phyloP scores from a whole-genome alignment of 208 protist species.

The Wallacemonas sp. region DNA sequence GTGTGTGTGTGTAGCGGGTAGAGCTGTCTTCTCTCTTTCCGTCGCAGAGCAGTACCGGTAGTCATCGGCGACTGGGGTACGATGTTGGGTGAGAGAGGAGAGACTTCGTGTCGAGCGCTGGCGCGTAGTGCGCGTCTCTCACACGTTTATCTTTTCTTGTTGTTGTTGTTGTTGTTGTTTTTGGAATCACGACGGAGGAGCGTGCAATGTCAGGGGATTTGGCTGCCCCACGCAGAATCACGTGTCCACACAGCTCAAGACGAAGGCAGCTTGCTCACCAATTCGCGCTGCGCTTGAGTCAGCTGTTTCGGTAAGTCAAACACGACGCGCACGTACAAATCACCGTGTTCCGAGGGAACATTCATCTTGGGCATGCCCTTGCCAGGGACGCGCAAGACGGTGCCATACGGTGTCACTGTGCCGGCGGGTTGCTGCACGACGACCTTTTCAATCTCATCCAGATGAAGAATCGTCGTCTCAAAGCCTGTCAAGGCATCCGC shows the following conservation, averaged over 20 bases:
- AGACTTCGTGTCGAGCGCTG: too few species aligned
- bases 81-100: too few species aligned
- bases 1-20: too few species aligned
- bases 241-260: neutral
- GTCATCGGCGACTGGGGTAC: too few species aligned
- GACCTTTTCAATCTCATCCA: conserved; percentile 76
- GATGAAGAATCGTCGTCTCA: conserved; percentile 67
- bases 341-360: conserved; percentile 80
- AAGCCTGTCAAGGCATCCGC: conserved; percentile 91
- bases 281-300: conserved; percentile 41
- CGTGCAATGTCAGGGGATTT: too few species aligned
- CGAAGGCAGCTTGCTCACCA: conserved; percentile 20
- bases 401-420: conserved; percentile 62
- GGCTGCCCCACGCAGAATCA: too few species aligned
- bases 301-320: conserved; percentile 74
- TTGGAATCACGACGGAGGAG: too few species aligned
- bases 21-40: too few species aligned
- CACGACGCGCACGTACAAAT: conserved; percentile 84
- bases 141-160: neutral
- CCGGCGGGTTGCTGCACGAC: conserved; percentile 21
- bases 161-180: conserved; percentile 1
- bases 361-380: conserved; percentile 93
- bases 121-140: too few species aligned
- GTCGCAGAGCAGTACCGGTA: too few species aligned
- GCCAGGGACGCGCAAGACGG: conserved; percentile 61